A percentile compares a stretch with the other conserved stretches of the same genome.
These are phyloP conservation scores for Suillus lakei DNA, from an alignment of 768 basidiomycete genomes.

Conservation along the genomic window DNA sequence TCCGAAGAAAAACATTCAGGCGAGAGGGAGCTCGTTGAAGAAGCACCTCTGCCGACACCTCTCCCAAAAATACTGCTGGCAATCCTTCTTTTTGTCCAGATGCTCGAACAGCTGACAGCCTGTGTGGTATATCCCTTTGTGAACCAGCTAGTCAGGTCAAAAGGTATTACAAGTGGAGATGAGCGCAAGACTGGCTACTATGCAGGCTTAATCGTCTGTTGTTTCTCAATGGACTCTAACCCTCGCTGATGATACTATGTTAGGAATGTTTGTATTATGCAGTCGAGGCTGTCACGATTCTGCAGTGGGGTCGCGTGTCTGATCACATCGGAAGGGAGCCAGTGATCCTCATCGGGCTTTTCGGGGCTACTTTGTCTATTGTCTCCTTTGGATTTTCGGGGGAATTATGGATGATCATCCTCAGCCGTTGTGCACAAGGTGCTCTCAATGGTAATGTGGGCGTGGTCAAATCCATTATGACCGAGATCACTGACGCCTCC, in stretches of 20 bases:
- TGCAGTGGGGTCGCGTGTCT: slow-evolving; percentile 35
- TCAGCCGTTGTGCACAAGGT: slow-evolving; percentile 32
- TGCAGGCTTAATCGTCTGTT: slow-evolving; percentile 48
- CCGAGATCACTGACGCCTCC: slow-evolving; percentile 17
- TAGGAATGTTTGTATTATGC: slow-evolving; percentile 31
- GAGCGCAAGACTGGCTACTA: slow-evolving; percentile 53
- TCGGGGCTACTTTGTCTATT: slow-evolving; percentile 32
- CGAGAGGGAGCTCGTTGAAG: background rate
- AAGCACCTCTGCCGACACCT: slow-evolving; percentile 28
- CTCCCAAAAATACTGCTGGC: slow-evolving; percentile 46
- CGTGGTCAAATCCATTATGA: slow-evolving; percentile 20
- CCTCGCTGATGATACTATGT: background rate
- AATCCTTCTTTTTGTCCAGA: slow-evolving; percentile 44
- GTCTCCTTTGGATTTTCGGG: slow-evolving; percentile 36
- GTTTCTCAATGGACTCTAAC: background rate
- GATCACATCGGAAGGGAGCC: slow-evolving; percentile 38
- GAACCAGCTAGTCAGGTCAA: slow-evolving; percentile 49
- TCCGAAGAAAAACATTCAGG: background rate
- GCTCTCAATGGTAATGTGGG: slow-evolving; percentile 34
- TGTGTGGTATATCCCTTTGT: slow-evolving; percentile 53
- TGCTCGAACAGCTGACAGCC: slow-evolving; percentile 47
- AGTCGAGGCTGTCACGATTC: slow-evolving; percentile 24
- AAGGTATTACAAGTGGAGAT: slow-evolving; percentile 48
- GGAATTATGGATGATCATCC: slow-evolving; percentile 27
- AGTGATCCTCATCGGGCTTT: slow-evolving; percentile 34